Evolutionary conservation across 1,139 yeast genomes (phyloP), one percentile per base, ranked within the genome.

Genomic region (Debaryomycetaceae sp.): DNA sequence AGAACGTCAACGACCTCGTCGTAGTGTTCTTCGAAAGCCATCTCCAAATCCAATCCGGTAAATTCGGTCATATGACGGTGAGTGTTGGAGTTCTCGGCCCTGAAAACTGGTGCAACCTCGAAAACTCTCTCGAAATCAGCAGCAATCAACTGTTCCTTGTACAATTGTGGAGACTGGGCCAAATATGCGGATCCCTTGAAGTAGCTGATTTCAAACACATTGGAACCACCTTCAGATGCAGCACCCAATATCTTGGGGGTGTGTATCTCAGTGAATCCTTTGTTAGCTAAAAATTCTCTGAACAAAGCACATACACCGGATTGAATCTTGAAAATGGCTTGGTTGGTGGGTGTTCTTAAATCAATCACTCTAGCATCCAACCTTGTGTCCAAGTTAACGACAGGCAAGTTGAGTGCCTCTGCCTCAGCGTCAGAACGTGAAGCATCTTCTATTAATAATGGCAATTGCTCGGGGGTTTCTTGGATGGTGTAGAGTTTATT

Each of bases 21-120:
- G 66, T 92, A 92, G 68, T 92, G 97, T 70, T 91, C 96, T 71
- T 92, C 98, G 61, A 92, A 87, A 6, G 97, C 87, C 96, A 94
- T 88, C 69, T 92, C 99, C 72, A 92, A 71, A 76, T 92, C 99
- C 58, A 94, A 82, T 43, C 99, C 99, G 45, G 86, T 87, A 66
- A 92, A 92, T 68, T 92, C 99, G 43, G 99, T 92, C 96, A 92
- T 85, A 68, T 92, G 99, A 71, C 99, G 91, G 67, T 92, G 98
- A 22, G 98, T 92, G 73, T 92, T 89, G 49, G 98, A 91, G 75
- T 92, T 92, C 68, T 92, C 99, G 43, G 99, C 99, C 69, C 99
- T 82, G 79, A 92, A 92, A 41, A 92, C 98, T 36, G 99, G 98
- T 1, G 94, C 98, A 56, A 92, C 78, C 72, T 92, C 99, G 60